Evolutionary conservation across 352 stramenopile genomes (phyloP).

Genomic region (Peronosclerospora sorghi): DNA sequence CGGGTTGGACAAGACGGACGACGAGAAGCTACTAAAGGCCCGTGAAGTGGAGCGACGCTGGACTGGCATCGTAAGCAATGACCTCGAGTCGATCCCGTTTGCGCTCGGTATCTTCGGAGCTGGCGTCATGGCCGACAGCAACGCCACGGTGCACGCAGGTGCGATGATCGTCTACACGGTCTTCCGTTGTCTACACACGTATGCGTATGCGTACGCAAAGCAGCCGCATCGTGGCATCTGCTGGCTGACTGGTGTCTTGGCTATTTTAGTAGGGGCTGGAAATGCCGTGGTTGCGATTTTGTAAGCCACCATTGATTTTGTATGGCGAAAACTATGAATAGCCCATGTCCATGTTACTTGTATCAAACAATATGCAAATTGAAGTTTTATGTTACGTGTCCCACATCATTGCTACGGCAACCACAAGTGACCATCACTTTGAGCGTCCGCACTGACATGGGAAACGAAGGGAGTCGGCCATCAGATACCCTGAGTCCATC

Average conservation of each 20-base stretch:
- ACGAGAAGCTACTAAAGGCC: constrained; percentile 21
- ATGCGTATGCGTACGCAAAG: constrained; percentile 34
- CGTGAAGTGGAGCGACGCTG: constrained; percentile 29
- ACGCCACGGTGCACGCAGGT: constrained; percentile 17
- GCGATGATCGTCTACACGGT: constrained; percentile 35
- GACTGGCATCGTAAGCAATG: constrained; percentile 46
- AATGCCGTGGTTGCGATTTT: not conserved
- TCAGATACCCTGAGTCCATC: constrained; percentile 11
- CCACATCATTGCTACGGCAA: too few species aligned
- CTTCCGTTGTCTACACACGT: constrained; percentile 31
- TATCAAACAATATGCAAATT: too few species aligned
- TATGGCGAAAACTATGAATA: too few species aligned
- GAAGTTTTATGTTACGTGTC: too few species aligned
- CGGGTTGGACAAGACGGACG: constrained; percentile 17
- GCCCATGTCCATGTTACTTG: too few species aligned
- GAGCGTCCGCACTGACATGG: constrained; percentile 19
- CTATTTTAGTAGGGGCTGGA: not conserved
- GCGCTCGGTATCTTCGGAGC: constrained; percentile 36
- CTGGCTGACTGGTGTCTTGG: constrained; percentile 27
- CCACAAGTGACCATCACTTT: too few species aligned
- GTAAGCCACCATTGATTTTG: not conserved
- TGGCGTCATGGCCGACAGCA: constrained; percentile 23
- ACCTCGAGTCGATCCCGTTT: constrained; percentile 47
- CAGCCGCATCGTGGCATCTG: constrained; percentile 35
- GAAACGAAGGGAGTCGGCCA: constrained; percentile 46